These are phyloP conservation scores for Pelagophyceae sp. DNA, from an alignment of 352 stramenopile genomes.

Conservation along the genomic window DNA sequence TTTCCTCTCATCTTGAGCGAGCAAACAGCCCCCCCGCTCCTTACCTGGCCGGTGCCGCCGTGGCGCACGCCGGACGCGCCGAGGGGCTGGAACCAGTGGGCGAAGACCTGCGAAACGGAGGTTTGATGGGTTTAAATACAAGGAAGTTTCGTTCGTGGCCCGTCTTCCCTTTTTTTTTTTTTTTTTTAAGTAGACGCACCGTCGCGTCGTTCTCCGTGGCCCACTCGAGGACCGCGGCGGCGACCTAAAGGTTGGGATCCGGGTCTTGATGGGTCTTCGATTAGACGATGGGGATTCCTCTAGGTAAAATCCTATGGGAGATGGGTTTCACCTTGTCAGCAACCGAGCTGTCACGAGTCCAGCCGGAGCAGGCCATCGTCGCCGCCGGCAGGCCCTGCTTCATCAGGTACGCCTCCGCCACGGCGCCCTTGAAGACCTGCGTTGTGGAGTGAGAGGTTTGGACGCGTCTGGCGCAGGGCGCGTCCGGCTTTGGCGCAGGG, in stretches of 20 bases:
- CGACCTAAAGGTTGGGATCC: no score
- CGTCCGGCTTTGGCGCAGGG: no score
- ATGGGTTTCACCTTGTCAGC: conserved; percentile 31
- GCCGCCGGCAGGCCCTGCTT: conserved; percentile 33
- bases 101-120: no score
- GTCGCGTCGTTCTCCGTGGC: conserved; percentile 61
- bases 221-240: conserved; percentile 60
- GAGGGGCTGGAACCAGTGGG: conserved; percentile 74
- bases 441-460: no score
- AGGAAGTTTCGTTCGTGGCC: no score
- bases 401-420: conserved; percentile 58
- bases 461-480: no score
- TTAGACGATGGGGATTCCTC: conserved; percentile 22
- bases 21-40: no score
- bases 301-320: no score
- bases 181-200: no score
- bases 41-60: conserved; percentile 59
- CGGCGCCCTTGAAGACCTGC: conserved; percentile 53
- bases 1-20: no score
- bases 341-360: not conserved
- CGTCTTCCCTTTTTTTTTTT: no score
- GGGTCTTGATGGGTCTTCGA: conserved; percentile 44
- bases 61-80: conserved; percentile 53
- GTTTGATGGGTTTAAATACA: no score
- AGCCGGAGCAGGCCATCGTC: conserved; percentile 4